phyloP scores from a whole-genome alignment of 78 protist genomes.

The Tieghemostelium lacteum region DNA sequence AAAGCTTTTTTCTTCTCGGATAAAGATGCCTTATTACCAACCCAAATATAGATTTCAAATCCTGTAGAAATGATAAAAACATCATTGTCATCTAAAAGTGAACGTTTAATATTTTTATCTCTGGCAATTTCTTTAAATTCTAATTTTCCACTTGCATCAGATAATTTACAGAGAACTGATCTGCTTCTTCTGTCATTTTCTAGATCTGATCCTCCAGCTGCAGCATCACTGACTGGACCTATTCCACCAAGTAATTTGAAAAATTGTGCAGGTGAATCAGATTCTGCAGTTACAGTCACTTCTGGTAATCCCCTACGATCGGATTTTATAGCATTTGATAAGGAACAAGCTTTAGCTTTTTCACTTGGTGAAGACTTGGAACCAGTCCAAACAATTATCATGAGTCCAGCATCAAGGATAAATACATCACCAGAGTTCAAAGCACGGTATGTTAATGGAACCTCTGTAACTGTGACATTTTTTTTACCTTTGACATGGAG shows the following conservation, averaged over 20 bases:
- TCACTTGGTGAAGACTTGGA: conserved; percentile 26
- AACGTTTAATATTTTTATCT: neutral
- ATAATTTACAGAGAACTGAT: conserved; percentile 8
- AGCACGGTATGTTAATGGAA: neutral
- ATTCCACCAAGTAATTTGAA: conserved; percentile 28
- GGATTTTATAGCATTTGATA: conserved; percentile 35
- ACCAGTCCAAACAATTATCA: conserved; percentile 44
- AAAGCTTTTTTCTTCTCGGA: conserved; percentile 38
- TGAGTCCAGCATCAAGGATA: conserved; percentile 64
- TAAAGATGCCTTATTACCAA: conserved; percentile 21
- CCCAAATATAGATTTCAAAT: conserved; percentile 61
- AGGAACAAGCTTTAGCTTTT: conserved; percentile 28
- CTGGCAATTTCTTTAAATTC: conserved; percentile 34
- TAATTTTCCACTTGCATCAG: conserved; percentile 30
- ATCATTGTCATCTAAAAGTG: conserved; percentile 23
- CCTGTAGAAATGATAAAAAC: conserved; percentile 72
- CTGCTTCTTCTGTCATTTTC: neutral
- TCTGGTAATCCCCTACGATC: conserved; percentile 64
- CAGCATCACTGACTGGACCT: neutral
- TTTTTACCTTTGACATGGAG: conserved; percentile 61
- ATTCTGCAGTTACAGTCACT: conserved; percentile 11
- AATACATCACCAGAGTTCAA: conserved; percentile 75
- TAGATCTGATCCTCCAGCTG: conserved; percentile 1
- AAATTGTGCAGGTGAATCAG: conserved; percentile 42
- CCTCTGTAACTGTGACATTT: conserved; percentile 41